Conservation (phyloP, 176 grass and related monocot genomes). For the Eragrostis nindensis region DNA sequence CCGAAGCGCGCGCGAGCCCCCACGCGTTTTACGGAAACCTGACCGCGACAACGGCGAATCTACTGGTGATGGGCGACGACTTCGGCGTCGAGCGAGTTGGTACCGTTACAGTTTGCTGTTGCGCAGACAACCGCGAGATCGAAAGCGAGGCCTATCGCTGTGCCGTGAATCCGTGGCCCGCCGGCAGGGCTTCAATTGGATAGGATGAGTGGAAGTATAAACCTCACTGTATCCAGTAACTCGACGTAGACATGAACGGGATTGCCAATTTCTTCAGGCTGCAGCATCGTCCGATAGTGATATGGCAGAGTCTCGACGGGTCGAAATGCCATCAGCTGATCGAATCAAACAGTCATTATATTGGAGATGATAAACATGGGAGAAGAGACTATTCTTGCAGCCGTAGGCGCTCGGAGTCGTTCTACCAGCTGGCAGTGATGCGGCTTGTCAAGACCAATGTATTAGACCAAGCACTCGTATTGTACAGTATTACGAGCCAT, state of each 20-base stretch:
- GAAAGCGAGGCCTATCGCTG: slow-evolving; percentile 23
- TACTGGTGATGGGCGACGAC: not conserved
- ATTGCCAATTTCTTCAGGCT: not conserved
- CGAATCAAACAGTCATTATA: not conserved
- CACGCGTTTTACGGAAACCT: slow-evolving; percentile 20
- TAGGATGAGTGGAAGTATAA: not conserved
- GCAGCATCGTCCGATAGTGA: not conserved
- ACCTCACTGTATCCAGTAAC: not conserved
- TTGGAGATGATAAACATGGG: not conserved
- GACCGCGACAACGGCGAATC: not conserved
- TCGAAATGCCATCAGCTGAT: not conserved
- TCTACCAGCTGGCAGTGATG: not conserved
- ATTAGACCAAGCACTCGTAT: not conserved
- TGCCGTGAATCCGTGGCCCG: slow-evolving; percentile 16
- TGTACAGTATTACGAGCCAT: no score
- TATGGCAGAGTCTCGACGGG: not conserved
- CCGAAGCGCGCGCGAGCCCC: not conserved
- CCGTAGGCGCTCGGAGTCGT: not conserved
- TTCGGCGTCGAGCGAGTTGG: not conserved
- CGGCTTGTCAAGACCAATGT: not conserved
- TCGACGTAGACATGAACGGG: not conserved
- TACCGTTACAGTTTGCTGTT: not conserved
- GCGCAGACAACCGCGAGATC: not conserved
- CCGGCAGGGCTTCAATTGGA: not conserved
- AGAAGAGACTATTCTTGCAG: not conserved